Percentiles rank a stretch among this genome's conserved stretches.
Evolutionary conservation across 2,329 filamentous ascomycete genomes (phyloP).

Genomic region (Anisogramma anomala): DNA sequence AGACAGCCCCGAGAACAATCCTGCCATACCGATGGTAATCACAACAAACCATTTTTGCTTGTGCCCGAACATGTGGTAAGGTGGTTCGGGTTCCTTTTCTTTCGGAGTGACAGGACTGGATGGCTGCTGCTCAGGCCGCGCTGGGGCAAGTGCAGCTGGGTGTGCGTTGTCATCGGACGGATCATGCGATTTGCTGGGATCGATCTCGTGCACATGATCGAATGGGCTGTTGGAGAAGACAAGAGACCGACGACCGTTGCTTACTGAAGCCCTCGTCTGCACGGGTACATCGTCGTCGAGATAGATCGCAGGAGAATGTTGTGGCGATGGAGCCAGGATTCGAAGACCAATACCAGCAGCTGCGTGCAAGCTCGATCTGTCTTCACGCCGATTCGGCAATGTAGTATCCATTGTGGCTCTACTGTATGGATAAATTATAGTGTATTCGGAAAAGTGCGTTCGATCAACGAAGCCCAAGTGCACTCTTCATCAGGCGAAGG

Average conservation of each 20-base stretch:
- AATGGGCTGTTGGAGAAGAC: background rate
- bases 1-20: constrained; percentile 40
- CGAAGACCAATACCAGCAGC: background rate
- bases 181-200: background rate
- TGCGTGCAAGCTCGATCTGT: background rate
- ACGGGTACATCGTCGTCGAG: background rate
- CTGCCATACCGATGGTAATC: constrained; percentile 36
- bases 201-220: background rate
- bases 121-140: too few species aligned
- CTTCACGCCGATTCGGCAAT: background rate
- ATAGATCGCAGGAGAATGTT: background rate
- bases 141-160: too few species aligned
- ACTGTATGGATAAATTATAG: too few species aligned
- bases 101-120: too few species aligned
- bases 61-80: constrained; percentile 26
- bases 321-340: background rate
- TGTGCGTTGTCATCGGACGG: too few species aligned
- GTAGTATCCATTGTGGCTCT: too few species aligned
- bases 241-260: background rate
- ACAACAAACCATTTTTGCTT: constrained; percentile 34
- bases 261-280: background rate
- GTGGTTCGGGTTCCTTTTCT: constrained; percentile 5
- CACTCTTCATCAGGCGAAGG: too few species aligned
- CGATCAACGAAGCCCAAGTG: too few species aligned
- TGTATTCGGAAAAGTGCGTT: too few species aligned